phyloP scores from a whole-genome alignment of 176 grass and related monocot species.

The Cymbopogon citratus region DNA sequence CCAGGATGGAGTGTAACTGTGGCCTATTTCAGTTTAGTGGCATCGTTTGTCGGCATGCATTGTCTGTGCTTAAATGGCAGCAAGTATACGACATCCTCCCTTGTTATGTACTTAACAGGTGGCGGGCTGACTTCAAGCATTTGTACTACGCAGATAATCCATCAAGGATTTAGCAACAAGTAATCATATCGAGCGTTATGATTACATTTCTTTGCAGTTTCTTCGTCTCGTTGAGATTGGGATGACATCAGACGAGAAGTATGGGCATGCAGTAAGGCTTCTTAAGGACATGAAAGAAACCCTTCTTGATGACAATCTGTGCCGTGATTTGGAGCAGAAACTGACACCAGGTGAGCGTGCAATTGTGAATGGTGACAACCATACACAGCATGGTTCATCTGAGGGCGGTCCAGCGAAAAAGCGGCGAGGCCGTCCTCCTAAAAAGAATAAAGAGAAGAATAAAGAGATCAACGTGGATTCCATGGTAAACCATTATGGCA shows the following conservation, averaged over 20 bases:
- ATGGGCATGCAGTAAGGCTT: conserved; percentile 48
- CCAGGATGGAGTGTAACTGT: conserved; percentile 59
- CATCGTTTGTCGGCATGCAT: conserved; percentile 62
- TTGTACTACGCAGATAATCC: conserved; percentile 40
- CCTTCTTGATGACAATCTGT: conserved; percentile 67
- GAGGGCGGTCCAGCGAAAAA: conserved; percentile 52
- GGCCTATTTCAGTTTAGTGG: conserved; percentile 57
- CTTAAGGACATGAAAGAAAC: conserved; percentile 47
- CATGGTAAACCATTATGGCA: conserved; percentile 36
- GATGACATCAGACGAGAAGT: conserved; percentile 55
- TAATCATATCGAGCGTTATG: conserved; percentile 59
- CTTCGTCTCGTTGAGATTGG: conserved; percentile 72
- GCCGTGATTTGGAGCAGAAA: conserved; percentile 59
- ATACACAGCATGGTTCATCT: conserved; percentile 41
- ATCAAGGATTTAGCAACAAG: conserved; percentile 37
- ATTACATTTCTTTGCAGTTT: conserved; percentile 61
- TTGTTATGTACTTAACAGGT: conserved; percentile 59
- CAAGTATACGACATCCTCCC: conserved; percentile 54
- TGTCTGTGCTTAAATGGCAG: conserved; percentile 64
- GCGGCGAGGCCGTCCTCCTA: conserved; percentile 68
- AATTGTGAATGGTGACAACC: conserved; percentile 41
- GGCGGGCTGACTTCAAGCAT: conserved; percentile 57
- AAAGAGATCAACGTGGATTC: conserved; percentile 56
- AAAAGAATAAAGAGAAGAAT: conserved; percentile 65
- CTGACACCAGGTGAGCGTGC: conserved; percentile 41